Conservation (phyloP, 345 rosid genomes). For the Dipteronia sinensis region DNA sequence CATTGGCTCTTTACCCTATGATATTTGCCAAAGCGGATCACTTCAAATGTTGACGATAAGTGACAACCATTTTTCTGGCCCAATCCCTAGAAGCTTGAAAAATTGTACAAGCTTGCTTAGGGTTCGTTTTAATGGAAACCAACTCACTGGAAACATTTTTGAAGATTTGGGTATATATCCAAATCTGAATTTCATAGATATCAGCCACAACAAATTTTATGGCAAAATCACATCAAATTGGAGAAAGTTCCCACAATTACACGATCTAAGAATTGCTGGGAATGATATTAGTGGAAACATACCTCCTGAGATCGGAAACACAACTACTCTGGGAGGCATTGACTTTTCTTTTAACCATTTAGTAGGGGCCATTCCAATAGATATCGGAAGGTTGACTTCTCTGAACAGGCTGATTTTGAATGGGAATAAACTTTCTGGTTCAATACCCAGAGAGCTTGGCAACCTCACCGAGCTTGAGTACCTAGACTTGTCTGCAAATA, state of each 20-base stretch:
- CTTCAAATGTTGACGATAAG: too few relatives aligned
- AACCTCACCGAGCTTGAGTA: constrained; percentile 10
- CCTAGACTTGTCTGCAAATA: constrained; percentile 29
- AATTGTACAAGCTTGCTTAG: neutral
- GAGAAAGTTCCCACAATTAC: too few relatives aligned
- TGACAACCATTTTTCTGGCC: too few relatives aligned
- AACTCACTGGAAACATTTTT: too few relatives aligned
- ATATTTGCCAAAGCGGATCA: too few relatives aligned
- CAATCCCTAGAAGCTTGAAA: too few relatives aligned
- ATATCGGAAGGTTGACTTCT: neutral
- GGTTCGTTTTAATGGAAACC: neutral
- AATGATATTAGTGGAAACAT: neutral
- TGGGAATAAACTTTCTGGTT: constrained; percentile 29
- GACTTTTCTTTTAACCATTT: neutral
- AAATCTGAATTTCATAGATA: too few relatives aligned
- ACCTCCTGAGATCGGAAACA: neutral
- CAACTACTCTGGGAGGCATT: neutral
- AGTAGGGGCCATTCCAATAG: neutral
- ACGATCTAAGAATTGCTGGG: too few relatives aligned
- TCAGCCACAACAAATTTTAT: too few relatives aligned
- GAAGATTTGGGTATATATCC: too few relatives aligned
- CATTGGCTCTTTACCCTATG: too few relatives aligned
- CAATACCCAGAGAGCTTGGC: constrained; percentile 25
- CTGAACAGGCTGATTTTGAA: neutral
- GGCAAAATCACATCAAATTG: too few relatives aligned